Base-by-base conservation (phyloP, 169 alveolate species). In the Besnoitia besnoiti region DNA sequence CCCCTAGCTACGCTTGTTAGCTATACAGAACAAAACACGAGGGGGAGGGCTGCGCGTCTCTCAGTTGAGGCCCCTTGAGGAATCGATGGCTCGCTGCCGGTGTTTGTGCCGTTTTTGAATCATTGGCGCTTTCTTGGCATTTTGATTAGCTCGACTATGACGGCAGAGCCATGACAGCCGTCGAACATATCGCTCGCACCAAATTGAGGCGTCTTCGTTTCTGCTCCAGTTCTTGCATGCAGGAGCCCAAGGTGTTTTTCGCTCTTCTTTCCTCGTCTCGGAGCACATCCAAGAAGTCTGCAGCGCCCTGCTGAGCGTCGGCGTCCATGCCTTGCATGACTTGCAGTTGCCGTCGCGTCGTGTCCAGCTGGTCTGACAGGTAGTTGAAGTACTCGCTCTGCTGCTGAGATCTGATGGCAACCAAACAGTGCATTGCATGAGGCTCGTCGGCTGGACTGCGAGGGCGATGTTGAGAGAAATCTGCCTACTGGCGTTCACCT, bases 341-440 rank as follows among this genome's bases (percentile, higher is more conserved):
- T 24, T 77, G 87, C 40, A 77, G 87, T 55, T 40, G 87, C 2
- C 19, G 40, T 30, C 59, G 5, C 59, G 55, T 44, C n/a, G 55
- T 40, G 55, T 77, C 87, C 59, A 40, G 87, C 47, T 77, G 61
- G 0, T 77, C 87, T 37, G 59, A 39, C 55, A 77, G 33, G 87
- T 77, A 44, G 61, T 42, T 24, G 59, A 77, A 77, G 14, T 44
- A 35, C n/a, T 77, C 87, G 16, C 59, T 42, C 40, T 77, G 87
- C 59, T 77, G 87, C 19, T 77, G 87, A 27, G 61, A 77, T 77
- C 87, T 77, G 59, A 24, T 21, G 40, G 33, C 24, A 37, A 44
- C 61, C 87, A 40, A n/a, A n/a, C n/a, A n/a, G n/a, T n/a, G n/a
- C n/a, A n/a, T n/a, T n/a, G n/a, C n/a, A n/a, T n/a, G n/a, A n/a